Percentiles rank a stretch among this genome's conserved stretches.
phyloP scores from a whole-genome alignment of 2,329 filamentous ascomycete genomes.

The Tolypocladium tropicale region DNA sequence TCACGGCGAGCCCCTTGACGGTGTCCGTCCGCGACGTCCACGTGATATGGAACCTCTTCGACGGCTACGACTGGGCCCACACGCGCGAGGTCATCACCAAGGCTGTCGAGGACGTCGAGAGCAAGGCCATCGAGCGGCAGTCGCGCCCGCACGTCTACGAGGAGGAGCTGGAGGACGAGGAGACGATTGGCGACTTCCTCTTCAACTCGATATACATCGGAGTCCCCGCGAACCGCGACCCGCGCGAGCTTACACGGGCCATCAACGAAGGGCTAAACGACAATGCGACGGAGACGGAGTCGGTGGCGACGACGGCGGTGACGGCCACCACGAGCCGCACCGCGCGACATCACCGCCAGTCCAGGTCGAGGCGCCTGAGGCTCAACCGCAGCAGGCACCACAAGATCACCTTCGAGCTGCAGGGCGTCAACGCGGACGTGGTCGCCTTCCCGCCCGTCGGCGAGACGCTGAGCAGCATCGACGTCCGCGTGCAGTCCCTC shows the following conservation, averaged over 20 bases:
- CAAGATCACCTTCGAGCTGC: slow-evolving; percentile 91
- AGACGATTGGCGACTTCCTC: slow-evolving; percentile 84
- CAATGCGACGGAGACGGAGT: slow-evolving; percentile 78
- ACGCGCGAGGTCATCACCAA: slow-evolving; percentile 81
- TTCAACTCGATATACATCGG: slow-evolving; percentile 99
- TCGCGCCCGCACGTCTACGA: slow-evolving; percentile 49
- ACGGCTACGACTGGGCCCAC: slow-evolving; percentile 91
- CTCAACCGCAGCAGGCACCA: slow-evolving; percentile 80
- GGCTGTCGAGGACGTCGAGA: slow-evolving; percentile 80
- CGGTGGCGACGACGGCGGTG: slow-evolving; percentile 66
- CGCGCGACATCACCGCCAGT: slow-evolving; percentile 22
- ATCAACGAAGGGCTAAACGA: slow-evolving; percentile 89
- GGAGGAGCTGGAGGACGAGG: slow-evolving; percentile 70
- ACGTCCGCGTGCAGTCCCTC: slow-evolving; percentile 71
- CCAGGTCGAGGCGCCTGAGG: slow-evolving; percentile 52
- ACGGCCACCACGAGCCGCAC: slow-evolving; percentile 46
- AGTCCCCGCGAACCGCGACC: slow-evolving; percentile 77
- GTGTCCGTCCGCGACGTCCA: slow-evolving; percentile 78
- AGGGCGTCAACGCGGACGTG: slow-evolving; percentile 73
- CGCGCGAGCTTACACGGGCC: slow-evolving; percentile 65
- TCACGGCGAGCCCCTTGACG: slow-evolving; percentile 60
- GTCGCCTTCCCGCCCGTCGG: slow-evolving; percentile 66
- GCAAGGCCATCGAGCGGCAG: slow-evolving; percentile 66
- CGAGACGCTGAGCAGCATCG: slow-evolving; percentile 80
- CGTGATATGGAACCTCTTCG: slow-evolving; percentile 94